phyloP scores from a whole-genome alignment of 139 green algal genomes.

The Nannochloris sp. region DNA sequence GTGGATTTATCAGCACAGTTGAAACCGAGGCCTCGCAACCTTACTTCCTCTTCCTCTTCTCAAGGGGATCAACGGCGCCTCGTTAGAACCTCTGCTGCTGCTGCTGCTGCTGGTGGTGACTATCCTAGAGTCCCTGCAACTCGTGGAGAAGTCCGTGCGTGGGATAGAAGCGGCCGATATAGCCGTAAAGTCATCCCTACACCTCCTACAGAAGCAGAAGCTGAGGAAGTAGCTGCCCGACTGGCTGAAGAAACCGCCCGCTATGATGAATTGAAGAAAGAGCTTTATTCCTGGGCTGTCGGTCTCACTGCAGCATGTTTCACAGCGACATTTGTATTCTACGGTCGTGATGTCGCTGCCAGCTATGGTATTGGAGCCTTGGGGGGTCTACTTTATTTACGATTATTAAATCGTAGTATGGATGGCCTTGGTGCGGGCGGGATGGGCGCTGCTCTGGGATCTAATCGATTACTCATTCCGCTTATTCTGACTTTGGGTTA shows the following conservation, averaged over 20 bases:
- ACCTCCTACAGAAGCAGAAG: constrained; percentile 9
- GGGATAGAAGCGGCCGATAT: constrained; percentile 32
- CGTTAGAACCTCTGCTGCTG: neutral
- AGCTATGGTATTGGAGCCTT: constrained; percentile 76
- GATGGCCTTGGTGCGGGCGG: constrained; percentile 52
- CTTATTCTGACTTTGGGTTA: constrained; percentile 68
- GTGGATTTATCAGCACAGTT: constrained; percentile 61
- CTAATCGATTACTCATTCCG: constrained; percentile 81
- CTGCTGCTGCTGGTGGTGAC: neutral
- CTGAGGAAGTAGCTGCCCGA: constrained; percentile 21
- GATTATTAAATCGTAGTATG: constrained; percentile 67
- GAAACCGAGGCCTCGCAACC: neutral
- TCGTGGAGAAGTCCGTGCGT: constrained; percentile 22
- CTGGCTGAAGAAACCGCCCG: constrained; percentile 18
- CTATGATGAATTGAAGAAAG: constrained; percentile 63
- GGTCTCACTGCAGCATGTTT: constrained; percentile 30
- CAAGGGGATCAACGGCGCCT: neutral
- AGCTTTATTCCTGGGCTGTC: constrained; percentile 56
- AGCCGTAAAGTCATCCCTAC: constrained; percentile 11
- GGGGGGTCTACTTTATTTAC: constrained; percentile 74
- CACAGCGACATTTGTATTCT: constrained; percentile 42
- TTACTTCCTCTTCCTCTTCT: no score
- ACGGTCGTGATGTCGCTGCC: constrained; percentile 53
- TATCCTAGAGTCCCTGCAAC: constrained; percentile 12
- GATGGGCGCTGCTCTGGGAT: constrained; percentile 32